Evolutionary conservation across 2,329 filamentous ascomycete genomes (phyloP).

Genomic region (Colletotrichum liaoningense): DNA sequence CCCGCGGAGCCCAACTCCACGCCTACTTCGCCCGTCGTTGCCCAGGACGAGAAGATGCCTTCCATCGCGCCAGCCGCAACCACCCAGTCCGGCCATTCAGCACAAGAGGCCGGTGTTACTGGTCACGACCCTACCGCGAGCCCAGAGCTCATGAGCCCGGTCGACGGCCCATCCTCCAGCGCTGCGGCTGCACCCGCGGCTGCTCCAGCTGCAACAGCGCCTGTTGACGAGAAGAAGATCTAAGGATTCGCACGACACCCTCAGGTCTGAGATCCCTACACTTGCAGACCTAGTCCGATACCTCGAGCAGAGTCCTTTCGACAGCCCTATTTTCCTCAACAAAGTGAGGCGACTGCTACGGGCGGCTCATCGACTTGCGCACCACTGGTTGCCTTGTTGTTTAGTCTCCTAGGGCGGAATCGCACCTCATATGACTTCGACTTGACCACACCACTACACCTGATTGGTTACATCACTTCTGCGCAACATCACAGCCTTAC

Average conservation of each 20-base stretch:
- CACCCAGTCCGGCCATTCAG: constrained; percentile 45
- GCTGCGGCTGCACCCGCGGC: constrained; percentile 8
- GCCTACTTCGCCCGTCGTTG: constrained; percentile 44
- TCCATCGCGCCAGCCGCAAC: constrained; percentile 37
- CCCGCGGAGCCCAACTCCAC: constrained; percentile 44
- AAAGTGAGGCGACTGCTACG: constrained; percentile 25
- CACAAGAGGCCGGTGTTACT: constrained; percentile 61
- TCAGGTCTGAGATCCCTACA: not conserved
- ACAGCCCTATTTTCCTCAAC: constrained; percentile 5
- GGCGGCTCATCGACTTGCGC: not conserved
- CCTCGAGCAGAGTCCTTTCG: not conserved
- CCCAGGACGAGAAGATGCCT: constrained; percentile 43
- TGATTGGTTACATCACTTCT: constrained; percentile 8
- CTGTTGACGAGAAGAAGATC: constrained; percentile 28
- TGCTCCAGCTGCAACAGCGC: constrained; percentile 15
- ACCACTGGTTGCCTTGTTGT: constrained; percentile 23
- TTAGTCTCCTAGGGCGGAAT: constrained; percentile 12
- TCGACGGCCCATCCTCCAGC: constrained; percentile 22
- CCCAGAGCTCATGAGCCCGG: constrained; percentile 30
- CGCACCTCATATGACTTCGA: constrained; percentile 11
- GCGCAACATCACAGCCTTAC: constrained; percentile 19
- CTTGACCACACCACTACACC: not conserved
- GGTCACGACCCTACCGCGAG: constrained; percentile 39
- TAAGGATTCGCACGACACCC: not conserved
- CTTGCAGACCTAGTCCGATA: constrained; percentile 1